Percentiles rank a stretch among this genome's conserved stretches.
phyloP scores from a whole-genome alignment of 164 flowering plant genomes.

The Vitis cinerea region DNA sequence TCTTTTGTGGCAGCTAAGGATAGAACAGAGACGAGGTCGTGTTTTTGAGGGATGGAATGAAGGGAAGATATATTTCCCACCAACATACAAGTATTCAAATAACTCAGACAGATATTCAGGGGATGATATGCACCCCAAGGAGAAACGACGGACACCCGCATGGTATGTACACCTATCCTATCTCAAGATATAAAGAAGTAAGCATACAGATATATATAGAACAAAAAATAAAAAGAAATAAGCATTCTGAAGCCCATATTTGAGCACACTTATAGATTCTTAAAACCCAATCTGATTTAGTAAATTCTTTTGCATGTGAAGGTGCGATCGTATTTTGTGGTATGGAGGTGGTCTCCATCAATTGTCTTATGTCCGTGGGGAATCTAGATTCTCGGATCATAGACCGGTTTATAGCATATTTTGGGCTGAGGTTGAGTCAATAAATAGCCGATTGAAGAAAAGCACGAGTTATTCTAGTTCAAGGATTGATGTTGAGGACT shows the following conservation, averaged over 20 bases:
- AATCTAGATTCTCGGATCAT: conserved; percentile 74
- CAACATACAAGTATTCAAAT: conserved; percentile 90
- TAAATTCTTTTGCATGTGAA: conserved; percentile 18
- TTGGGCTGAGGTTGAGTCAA: conserved; percentile 67
- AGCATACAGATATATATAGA: neutral
- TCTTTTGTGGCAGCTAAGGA: conserved; percentile 54
- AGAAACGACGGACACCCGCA: conserved; percentile 94
- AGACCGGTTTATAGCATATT: conserved; percentile 74
- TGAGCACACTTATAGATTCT: neutral
- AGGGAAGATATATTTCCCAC: conserved; percentile 86
- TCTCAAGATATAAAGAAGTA: neutral
- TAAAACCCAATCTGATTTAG: neutral
- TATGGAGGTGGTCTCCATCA: conserved; percentile 73
- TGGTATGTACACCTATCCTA: conserved; percentile 50
- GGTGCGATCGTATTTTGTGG: conserved; percentile 85
- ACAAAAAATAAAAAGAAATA: neutral
- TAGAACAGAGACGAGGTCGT: conserved; percentile 72
- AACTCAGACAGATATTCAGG: conserved; percentile 96
- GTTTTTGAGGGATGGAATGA: conserved; percentile 84
- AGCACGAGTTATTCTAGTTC: conserved; percentile 62
- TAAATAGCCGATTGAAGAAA: conserved; percentile 43
- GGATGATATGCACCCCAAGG: conserved; percentile 79
- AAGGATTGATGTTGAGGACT: conserved; percentile 67
- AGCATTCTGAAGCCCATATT: neutral
- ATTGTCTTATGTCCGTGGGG: conserved; percentile 71